Base-by-base conservation (phyloP, 495 filamentous ascomycete species). In the Neurospora africana region DNA sequence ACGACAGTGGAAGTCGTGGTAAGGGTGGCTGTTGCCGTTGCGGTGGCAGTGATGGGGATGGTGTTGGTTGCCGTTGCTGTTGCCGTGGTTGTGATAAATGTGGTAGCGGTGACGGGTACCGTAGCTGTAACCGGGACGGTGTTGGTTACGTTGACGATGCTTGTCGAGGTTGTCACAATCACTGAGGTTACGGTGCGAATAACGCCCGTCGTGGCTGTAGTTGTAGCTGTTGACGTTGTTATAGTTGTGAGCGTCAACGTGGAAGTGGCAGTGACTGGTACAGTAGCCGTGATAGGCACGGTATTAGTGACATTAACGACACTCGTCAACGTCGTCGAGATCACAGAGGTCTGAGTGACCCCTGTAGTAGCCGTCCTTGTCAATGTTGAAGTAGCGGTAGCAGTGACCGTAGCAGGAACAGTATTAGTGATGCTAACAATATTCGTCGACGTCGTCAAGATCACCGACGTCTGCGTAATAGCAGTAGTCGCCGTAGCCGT, bases 21-120 rank as follows among this genome's bases (percentile, higher is more conserved):
- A 4, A 38, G 11, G 10, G 37, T 77, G 13, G 69, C 58, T 1
- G 70, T 74, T 0, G 70, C 23, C 0, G 69, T 70, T 53, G 39
- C 9, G 11, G 71, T 78, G 37, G 73, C 72, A 0, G 69, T 69
- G 33, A 74, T 44, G 19, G 73, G 75, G 38, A 69, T 65, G 37
- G 76, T 79, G 68, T 53, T 68, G 21, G 40, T 58, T 11, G 21
- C 15, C 11, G 43, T 65, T 13, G 30, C 11, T 36, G 36, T 67
- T 33, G 41, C 43, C 35, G 53, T 41, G 38, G 15, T 21, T 17
- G 27, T 47, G 7, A n/a, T 44, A 3, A 43, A n/a, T 19, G 44
- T 43, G 39, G 69, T 70, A 1, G 30, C 44, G 23, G 44, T 44
- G 17, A 70, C 44, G 38, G 69, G 30, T 17, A 39, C 23, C n/a